Evolutionary conservation across 805 yeast genomes (phyloP), one percentile per base, ranked within the genome.

Genomic region (Spathaspora hagerdaliae): DNA sequence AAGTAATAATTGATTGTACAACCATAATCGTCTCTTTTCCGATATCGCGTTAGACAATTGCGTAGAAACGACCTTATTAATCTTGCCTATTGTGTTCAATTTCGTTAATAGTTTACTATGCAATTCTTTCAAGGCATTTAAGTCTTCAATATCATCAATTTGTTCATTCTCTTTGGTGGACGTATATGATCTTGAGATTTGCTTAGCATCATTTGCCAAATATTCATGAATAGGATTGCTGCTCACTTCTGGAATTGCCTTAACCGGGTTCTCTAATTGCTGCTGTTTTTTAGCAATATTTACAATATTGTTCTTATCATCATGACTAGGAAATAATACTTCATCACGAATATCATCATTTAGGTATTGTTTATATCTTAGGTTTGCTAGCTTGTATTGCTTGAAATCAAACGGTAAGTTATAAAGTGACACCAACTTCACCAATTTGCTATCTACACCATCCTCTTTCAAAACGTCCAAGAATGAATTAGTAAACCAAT

Each of bases 401-500:
- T 64, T 59, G 19, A 63, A 55, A 26, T 64, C 63, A 15, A 67
- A 49, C 2, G 71, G 71, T 39, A 64, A 55, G 31, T 54, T 49
- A 36, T 52, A 54, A 7, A 63, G 31, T 7, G 57, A 15, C 11
- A 49, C 48, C 11, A 61, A 42, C 26, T 63, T 51, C 6, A 42
- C 38, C 27, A n/a, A 32, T 7, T 27, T n/a, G 5, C 26, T 8
- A 6, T 13, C 31, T 8, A 43, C 41, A 11, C 45, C 39, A 7
- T 49, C 52, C 13, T 51, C 58, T 26, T 47, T 52, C 32, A 70
- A 41, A 12, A 57, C 53, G 32, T 60, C 57, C 7, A 63, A 49
- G 47, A 68, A 67, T 19, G 53, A 48, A 41, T 61, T 52, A 13
- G 60, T 51, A 46, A 59, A 70, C 77, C 77, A 72, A 75, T 75